These are phyloP conservation scores for Phytophthora chlamydospora DNA, from an alignment of 352 stramenopile species.

Conservation along the genomic window DNA sequence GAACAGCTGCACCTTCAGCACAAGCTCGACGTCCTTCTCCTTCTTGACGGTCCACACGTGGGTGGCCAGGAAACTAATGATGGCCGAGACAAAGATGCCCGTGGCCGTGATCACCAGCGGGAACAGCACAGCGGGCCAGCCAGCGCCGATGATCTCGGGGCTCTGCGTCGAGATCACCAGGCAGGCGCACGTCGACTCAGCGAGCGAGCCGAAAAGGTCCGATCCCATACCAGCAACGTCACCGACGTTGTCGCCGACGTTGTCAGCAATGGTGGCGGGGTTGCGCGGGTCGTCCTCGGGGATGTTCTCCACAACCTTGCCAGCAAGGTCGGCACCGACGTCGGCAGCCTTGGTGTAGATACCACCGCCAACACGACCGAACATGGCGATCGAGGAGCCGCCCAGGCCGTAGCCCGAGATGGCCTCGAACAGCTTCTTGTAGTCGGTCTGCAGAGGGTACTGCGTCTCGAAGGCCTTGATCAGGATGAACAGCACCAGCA, in stretches of 20 bases:
- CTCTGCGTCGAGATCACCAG: slow-evolving; percentile 97
- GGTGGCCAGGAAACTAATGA: slow-evolving; percentile 98
- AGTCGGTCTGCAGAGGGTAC: slow-evolving; percentile 85
- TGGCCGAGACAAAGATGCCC: slow-evolving; percentile 97
- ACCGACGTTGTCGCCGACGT: slow-evolving; percentile 99
- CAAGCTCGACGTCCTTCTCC: slow-evolving; percentile 96
- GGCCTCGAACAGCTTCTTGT: slow-evolving; percentile 94
- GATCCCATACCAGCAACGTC: slow-evolving; percentile 99
- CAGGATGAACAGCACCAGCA: slow-evolving; percentile 97
- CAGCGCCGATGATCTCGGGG: slow-evolving; percentile 87
- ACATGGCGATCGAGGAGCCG: slow-evolving; percentile 99
- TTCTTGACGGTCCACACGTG: slow-evolving; percentile 95
- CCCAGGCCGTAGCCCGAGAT: slow-evolving; percentile 98
- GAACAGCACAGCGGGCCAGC: slow-evolving; percentile 97
- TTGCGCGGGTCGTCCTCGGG: slow-evolving; percentile 99
- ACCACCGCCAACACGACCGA: slow-evolving; percentile 98
- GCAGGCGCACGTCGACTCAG: slow-evolving; percentile 98
- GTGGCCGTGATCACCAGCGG: slow-evolving; percentile 96
- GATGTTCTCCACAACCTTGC: slow-evolving; percentile 99
- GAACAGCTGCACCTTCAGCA: slow-evolving; percentile 99
- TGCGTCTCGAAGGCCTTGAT: slow-evolving; percentile 94
- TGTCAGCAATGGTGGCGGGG: slow-evolving; percentile 99
- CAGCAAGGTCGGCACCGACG: slow-evolving; percentile 99
- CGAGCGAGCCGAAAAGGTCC: slow-evolving; percentile 99
- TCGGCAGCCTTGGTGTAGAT: slow-evolving; percentile 99